A percentile compares a stretch with the other conserved stretches of the same genome.
Evolutionary conservation across 805 yeast genomes (phyloP).

Genomic region (Wickerhamomyces tratensis): DNA sequence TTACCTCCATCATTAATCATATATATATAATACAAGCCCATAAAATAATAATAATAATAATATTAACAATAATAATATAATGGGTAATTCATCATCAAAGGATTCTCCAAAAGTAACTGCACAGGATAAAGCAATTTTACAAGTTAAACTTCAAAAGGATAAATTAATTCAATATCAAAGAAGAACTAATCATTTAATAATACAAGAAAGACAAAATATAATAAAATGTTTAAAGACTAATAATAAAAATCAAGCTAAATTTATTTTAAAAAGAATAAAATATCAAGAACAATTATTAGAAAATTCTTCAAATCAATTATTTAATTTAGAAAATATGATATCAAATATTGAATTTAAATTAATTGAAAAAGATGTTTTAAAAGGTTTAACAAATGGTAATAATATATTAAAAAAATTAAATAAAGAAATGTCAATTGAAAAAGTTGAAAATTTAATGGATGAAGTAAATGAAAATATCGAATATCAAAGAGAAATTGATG

Average conservation of each 20-base stretch:
- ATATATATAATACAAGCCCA: too few relatives aligned
- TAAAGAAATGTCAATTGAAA: conserved; percentile 64
- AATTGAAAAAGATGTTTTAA: conserved; percentile 76
- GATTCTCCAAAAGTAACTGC: conserved; percentile 47
- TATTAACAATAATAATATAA: conserved; percentile 1
- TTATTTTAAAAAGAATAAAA: conserved; percentile 67
- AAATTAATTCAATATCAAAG: conserved; percentile 57
- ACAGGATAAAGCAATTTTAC: conserved; percentile 80
- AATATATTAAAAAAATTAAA: conserved; percentile 66
- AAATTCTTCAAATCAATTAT: conserved; percentile 70
- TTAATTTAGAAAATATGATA: conserved; percentile 69
- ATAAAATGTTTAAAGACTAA: conserved; percentile 18
- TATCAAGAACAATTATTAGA: conserved; percentile 68
- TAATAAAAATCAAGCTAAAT: conserved; percentile 42
- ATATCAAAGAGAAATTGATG: conserved; percentile 67
- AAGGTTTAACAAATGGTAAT: conserved; percentile 77
- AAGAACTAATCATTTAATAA: conserved; percentile 46
- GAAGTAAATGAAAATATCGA: conserved; percentile 74
- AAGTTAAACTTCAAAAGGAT: conserved; percentile 83
- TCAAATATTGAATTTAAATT: conserved; percentile 80
- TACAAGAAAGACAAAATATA: conserved; percentile 39
- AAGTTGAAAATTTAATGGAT: conserved; percentile 77
- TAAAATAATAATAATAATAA: too few relatives aligned
- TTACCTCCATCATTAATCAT: too few relatives aligned
- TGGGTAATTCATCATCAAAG: conserved; percentile 15